Percentiles rank a stretch among this genome's conserved stretches.
phyloP scores from a whole-genome alignment of 73 alveolate genomes.

The Durusdinium trenchii region DNA sequence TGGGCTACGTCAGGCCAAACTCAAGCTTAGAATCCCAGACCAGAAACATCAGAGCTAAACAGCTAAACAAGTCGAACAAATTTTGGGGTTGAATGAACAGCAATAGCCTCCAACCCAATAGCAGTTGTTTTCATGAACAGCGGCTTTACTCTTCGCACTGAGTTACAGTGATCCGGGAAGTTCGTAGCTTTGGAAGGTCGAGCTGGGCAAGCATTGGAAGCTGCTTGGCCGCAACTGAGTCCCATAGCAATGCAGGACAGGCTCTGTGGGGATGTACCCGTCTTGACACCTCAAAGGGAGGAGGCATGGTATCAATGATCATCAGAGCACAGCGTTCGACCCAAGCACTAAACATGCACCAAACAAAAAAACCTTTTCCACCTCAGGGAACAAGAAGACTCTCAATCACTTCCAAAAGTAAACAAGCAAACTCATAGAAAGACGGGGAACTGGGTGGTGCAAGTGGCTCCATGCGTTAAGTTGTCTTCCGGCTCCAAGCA shows the following conservation, averaged over 20 bases:
- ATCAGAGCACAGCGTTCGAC: too few relatives aligned
- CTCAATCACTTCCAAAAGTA: background rate
- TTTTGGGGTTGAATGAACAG: background rate
- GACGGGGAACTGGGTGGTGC: constrained; percentile 57
- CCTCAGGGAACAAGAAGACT: background rate
- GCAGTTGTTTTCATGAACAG: background rate
- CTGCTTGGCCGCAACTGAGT: constrained; percentile 35
- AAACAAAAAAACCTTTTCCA: background rate
- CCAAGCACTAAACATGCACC: background rate
- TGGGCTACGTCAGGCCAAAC: background rate
- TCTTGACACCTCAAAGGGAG: constrained; percentile 17
- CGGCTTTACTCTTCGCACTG: background rate
- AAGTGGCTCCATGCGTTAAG: constrained; percentile 19
- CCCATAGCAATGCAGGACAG: constrained; percentile 35
- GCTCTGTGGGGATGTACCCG: constrained; percentile 15
- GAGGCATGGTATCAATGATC: too few relatives aligned
- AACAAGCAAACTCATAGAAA: too few relatives aligned
- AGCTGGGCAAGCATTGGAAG: constrained; percentile 41
- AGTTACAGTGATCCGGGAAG: background rate
- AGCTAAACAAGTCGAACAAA: background rate
- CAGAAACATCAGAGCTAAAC: background rate
- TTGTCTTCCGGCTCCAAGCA: constrained; percentile 47
- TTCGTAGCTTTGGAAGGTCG: constrained; percentile 4
- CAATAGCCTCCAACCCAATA: background rate
- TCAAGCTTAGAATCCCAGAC: too few relatives aligned